phyloP scores from a whole-genome alignment of 1,139 yeast genomes.

The Meyerozyma smithsonii region DNA sequence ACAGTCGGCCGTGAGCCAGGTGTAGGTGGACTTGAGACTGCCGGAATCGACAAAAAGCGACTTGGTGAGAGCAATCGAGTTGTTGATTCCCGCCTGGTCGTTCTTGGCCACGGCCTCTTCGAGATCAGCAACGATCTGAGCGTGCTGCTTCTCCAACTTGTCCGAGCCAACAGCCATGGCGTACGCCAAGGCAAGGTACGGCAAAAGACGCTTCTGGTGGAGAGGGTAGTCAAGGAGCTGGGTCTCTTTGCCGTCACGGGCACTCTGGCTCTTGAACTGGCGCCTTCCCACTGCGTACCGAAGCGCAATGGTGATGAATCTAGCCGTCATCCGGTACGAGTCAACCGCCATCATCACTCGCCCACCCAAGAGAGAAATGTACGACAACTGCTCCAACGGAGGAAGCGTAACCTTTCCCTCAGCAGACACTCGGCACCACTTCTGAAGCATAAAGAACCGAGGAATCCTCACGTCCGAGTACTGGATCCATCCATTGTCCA shows the following conservation, averaged over 20 bases:
- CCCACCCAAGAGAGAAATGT: slow-evolving; percentile 15
- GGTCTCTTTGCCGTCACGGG: slow-evolving; percentile 8
- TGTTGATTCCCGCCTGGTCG: slow-evolving; percentile 10
- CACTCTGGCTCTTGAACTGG: slow-evolving; percentile 8
- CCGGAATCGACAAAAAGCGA: slow-evolving; percentile 16
- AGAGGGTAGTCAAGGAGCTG: slow-evolving; percentile 15
- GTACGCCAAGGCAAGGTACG: slow-evolving; percentile 13
- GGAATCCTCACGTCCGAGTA: slow-evolving; percentile 14
- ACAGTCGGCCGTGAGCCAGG: slow-evolving; percentile 15
- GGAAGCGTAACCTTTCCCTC: slow-evolving; percentile 14
- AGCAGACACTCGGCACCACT: slow-evolving; percentile 12
- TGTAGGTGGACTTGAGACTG: slow-evolving; percentile 13
- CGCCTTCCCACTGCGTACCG: slow-evolving; percentile 16
- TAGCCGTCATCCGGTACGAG: slow-evolving; percentile 14
- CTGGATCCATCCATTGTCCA: slow-evolving; percentile 18
- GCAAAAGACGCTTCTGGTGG: slow-evolving; percentile 15
- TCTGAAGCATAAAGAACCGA: slow-evolving; percentile 15
- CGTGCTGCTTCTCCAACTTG: slow-evolving; percentile 13
- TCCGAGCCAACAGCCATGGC: slow-evolving; percentile 13
- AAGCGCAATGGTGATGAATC: slow-evolving; percentile 14
- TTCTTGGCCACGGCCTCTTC: slow-evolving; percentile 12
- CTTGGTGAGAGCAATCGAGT: slow-evolving; percentile 12
- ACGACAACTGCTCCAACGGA: slow-evolving; percentile 15
- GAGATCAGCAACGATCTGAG: slow-evolving; percentile 9
- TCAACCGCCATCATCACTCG: slow-evolving; percentile 16